Base-by-base conservation (phyloP, 108 stramenopile genomes). In the Skeletonema grethae region DNA sequence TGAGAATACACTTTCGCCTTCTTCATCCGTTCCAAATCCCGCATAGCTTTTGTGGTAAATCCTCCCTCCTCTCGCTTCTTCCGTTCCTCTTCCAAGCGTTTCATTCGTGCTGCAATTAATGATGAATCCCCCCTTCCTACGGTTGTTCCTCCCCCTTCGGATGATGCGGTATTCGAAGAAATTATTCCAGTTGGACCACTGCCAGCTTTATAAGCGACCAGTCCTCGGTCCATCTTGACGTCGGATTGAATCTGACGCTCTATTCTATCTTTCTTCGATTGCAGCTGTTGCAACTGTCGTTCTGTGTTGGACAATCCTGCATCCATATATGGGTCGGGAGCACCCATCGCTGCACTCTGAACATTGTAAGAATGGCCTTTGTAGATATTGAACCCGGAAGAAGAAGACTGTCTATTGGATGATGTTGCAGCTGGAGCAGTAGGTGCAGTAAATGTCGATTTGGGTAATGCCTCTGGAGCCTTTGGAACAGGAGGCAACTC, bases 31-130 rank as follows among this genome's bases (percentile, higher is more conserved):
- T 88, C 87, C 67, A 91, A 79, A 61, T 94, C 90, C 31, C 93
- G 82, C 93, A 94, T 94, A 18, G 90, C 89, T 71, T 89, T 90
- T 65, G 93, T 94, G 9, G 89, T 89, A 43, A 94, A 90, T 15
- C 90, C 89, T 8, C 85, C 83, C 43, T 85, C 82, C 62, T 87
- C 85, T 35, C 80, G 57, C 79, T 75, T 90, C 73, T 79, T 93
- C 30, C 76, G 55, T 79, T 67, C 84, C 65, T 82, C 78, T 63
- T 73, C 76, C 61, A 67, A 73, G 81, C 74, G 58, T 57, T 79
- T 89, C 65, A 83, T 63, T 39, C 79, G 74, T 15, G 73, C 73
- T 12, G 88, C 88, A 25, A 92, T 48, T 55, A 92, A 73, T 9
- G 85, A 72, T 20, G 75, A 69, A 73, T 92, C 91, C 8, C 69